A percentile compares a stretch with the other conserved stretches of the same genome.
Evolutionary conservation across 139 green algal species (phyloP).

Genomic region (Picochlorum sp.): DNA sequence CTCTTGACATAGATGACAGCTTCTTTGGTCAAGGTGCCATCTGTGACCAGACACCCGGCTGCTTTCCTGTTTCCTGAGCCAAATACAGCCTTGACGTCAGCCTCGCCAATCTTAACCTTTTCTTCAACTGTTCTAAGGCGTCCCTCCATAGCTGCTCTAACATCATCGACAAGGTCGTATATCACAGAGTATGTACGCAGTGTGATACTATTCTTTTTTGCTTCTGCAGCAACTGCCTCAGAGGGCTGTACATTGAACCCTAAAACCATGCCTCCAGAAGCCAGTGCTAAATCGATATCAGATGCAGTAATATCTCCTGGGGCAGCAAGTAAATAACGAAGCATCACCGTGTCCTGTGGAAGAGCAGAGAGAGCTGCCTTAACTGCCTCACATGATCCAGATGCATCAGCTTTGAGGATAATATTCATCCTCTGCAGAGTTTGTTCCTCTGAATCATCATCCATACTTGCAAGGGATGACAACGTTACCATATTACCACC

Average conservation of each 20-base stretch:
- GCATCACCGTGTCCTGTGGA: conserved; percentile 76
- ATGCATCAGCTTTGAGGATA: conserved; percentile 84
- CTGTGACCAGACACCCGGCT: conserved; percentile 67
- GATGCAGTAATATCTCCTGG: conserved; percentile 69
- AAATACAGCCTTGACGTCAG: conserved; percentile 79
- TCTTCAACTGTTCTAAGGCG: conserved; percentile 67
- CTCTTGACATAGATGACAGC: conserved; percentile 35
- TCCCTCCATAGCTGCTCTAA: conserved; percentile 92
- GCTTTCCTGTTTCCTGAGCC: conserved; percentile 61
- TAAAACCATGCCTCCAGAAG: conserved; percentile 57
- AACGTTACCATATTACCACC: conserved; percentile 77
- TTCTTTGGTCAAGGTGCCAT: conserved; percentile 49
- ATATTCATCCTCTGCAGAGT: conserved; percentile 73
- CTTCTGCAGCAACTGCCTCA: conserved; percentile 50
- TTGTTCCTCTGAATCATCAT: conserved; percentile 43
- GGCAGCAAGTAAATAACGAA: conserved; percentile 81
- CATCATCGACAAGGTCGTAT: conserved; percentile 93
- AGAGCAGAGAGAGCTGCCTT: conserved; percentile 65
- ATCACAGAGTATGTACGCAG: conserved; percentile 80
- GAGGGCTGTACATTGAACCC: conserved; percentile 70
- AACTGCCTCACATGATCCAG: conserved; percentile 83
- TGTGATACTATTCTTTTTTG: conserved; percentile 60
- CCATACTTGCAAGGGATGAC: conserved; percentile 60
- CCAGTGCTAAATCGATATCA: conserved; percentile 87
- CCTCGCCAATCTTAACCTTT: conserved; percentile 49